Evolutionary conservation across 2,329 filamentous ascomycete species (phyloP), one percentile per base, ranked within the genome.

Genomic region (Atkinsonella texensis): DNA sequence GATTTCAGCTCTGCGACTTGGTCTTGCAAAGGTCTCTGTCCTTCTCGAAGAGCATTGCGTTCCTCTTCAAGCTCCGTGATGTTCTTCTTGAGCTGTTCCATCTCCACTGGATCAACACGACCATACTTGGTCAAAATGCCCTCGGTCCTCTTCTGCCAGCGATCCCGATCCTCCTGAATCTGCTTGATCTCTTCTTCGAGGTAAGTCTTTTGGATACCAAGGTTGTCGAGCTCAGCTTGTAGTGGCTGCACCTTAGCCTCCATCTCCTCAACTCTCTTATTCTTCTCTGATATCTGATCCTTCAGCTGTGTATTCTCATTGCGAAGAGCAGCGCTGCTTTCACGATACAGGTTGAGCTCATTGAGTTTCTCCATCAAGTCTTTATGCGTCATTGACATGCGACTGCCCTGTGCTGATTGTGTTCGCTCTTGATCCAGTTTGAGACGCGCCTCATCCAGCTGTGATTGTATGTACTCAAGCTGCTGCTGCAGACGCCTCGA

Each of bases 81-180:
- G 53, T 84, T 83, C 62, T 86, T 81, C 71, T 93, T 95, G 53
- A 98, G 77, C 54, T 85, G 83, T 60, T 97, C 91, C 64, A 96
- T 79, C 63, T 97, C 91, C 3, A 87, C 88, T 43, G 93, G 91
- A 63, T 98, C 93, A 49, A 94, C 88, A 52, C 91, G 87, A 59
- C 95, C 90, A 63, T 97, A 96, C 65, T 95, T 96, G 58, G 89
- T 89, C 48, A 98, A 79, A 55, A 98, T 96, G 59, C 94, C 88
- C 64, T 97, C 89, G 1, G 89, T 94, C 23, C 93, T 85, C 73
- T 96, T 91, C 68, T 95, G 89, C 87, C 91, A 96, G 53, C 88
- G 81, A 64, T 97, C 91, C 15, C 93, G 84, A 63, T 97, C 91
- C 60, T 93, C 86, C 58, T 94, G 86, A 10, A 97, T 76, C 56